Evolutionary conservation across 2,329 filamentous ascomycete species (phyloP), one percentile per base, ranked within the genome.

Genomic region (Ampelomyces quisqualis): DNA sequence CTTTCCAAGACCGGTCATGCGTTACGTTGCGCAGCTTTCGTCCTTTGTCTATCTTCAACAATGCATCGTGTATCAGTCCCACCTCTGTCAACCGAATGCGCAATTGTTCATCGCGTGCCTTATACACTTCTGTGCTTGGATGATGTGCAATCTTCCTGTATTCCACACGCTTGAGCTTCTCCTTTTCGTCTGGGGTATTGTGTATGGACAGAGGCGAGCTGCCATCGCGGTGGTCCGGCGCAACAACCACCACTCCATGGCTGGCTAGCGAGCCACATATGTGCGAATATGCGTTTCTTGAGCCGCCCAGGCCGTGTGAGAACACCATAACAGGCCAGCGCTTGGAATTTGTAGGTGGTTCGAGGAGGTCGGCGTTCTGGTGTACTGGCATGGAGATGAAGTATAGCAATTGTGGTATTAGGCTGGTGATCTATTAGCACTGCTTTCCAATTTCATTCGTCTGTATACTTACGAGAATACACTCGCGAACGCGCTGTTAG

Each of bases 291-390:
- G 87, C 82, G 58, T 93, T 93, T 51, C 87, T 79, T 45, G 81
- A 84, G 24, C 89, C 89, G 24, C 86, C 89, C 1, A 95, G 75
- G 1, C 89, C 89, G 62, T 95, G 89, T 1, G 88, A 93, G 69
- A 95, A 94, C 48, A 95, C 75, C 73, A 89, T 82, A 0, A 88
- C 85, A 0, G 89, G 88, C 85, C 87, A 93, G 70, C 81, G 73
- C 40, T 74, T 71, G 43, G 43, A 80, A 59, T 43, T 73, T 45
- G 60, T 72, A 2, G 67, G 64, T 15, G 73, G 65, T 21, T 69
- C 60, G 24, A 82, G 76, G 6, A 90, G 67, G 5, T 77, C 73
- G 8, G 86, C 86, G 62, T 90, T 87, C 53, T 86, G 83, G 51
- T 81, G 75, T 18, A 81, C 85, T 5, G 86, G 86, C 18, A 91